Conservation (phyloP, 2,329 filamentous ascomycete species). For the Calonectria pauciramosa region DNA sequence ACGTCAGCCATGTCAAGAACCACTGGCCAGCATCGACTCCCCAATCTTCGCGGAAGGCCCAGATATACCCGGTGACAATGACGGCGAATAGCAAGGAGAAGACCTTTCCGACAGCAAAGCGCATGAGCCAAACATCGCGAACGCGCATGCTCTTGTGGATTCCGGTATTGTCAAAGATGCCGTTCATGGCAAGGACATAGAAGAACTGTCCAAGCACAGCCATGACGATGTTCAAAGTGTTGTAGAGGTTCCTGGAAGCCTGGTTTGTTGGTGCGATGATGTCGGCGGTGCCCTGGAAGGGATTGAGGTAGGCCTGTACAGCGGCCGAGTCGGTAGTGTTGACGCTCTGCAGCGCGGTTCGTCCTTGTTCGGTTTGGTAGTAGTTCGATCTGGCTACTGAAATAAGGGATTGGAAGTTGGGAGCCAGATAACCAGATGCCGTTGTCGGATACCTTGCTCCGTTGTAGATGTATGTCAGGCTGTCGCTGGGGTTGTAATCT, state of each 20-base stretch:
- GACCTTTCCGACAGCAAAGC: constrained; percentile 45
- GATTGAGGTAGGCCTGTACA: constrained; percentile 49
- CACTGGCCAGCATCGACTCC: constrained; percentile 48
- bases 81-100: constrained; percentile 54
- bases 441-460: constrained; percentile 51
- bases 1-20: constrained; percentile 43
- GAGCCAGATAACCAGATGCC: constrained; percentile 43
- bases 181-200: constrained; percentile 43
- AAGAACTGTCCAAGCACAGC: constrained; percentile 50
- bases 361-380: constrained; percentile 42
- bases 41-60: constrained; percentile 60
- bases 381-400: constrained; percentile 38
- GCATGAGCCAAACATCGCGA: constrained; percentile 43
- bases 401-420: constrained; percentile 46
- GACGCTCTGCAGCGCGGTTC: constrained; percentile 32
- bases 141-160: constrained; percentile 34
- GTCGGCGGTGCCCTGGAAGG: constrained; percentile 44
- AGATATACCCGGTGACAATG: constrained; percentile 55
- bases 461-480: constrained; percentile 54
- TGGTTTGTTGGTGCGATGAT: constrained; percentile 52
- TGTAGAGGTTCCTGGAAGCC: constrained; percentile 50
- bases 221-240: constrained; percentile 55
- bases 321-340: constrained; percentile 40
- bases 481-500: constrained; percentile 48
- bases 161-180: constrained; percentile 37